Base-by-base conservation (phyloP, 176 grass and related monocot genomes). In the Oryza meridionalis region DNA sequence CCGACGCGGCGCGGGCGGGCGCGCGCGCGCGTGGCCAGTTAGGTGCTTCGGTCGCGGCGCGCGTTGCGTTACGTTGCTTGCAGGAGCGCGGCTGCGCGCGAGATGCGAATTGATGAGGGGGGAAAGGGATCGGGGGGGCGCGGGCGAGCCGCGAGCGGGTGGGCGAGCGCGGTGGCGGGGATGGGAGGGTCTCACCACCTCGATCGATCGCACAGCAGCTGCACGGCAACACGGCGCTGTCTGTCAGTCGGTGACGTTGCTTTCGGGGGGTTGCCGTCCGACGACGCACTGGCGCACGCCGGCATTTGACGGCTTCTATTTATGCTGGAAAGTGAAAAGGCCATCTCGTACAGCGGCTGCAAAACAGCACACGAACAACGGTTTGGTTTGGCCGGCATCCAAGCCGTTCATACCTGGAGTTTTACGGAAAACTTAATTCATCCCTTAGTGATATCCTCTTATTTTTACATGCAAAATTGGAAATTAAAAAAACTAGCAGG, bases 101-200 rank as follows among this genome's bases (percentile, higher is more conserved):
- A 10, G 49, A 70, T 33, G 70, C 7, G 64, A 68, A 76, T 76
- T 87, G 63, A 87, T 82, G 85, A 62, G 46, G 25, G 25, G 25
- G 37, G 78, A 87, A 70, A 81, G 71, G 47, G 78, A 37, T 25
- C 5, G 2, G 42, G 42, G 46, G 16, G 75, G 63, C 5, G 62
- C 29, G 29, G 29, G 29, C 29, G 29, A 2, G 29, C 29, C 2
- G 64, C 11, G 24, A 3, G 50, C 16, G 33, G 16, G 75, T n/a
- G 46, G 46, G 46, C 46, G 46, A 49, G 68, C 46, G 46, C 15
- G 68, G 68, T 71, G 42, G 70, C 70, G 42, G 12, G 12, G 70
- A 10, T 29, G 43, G 70, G 70, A 73, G 70, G 70, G 70, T 73
- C 47, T 25, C 42, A 26, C 69, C 19, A n/a, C 53, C 16, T 58